Conservation (phyloP, 306 rosid genomes). For the Rosa lucieae region DNA sequence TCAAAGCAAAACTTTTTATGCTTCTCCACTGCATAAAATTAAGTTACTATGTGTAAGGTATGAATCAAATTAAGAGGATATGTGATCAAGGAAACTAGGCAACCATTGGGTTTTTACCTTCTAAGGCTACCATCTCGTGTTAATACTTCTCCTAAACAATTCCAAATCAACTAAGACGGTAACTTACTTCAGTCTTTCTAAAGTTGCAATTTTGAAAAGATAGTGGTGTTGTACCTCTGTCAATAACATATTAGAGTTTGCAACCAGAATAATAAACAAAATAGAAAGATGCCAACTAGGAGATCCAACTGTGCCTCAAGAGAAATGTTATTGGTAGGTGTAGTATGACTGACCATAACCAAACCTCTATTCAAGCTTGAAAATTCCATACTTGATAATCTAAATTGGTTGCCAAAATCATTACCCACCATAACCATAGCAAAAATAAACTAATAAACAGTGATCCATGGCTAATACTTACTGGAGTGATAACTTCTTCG, state of each 20-base stretch:
- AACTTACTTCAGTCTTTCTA: background rate
- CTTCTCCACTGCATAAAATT: background rate
- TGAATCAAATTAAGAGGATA: background rate
- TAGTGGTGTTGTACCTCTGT: too few relatives aligned
- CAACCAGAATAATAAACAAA: background rate
- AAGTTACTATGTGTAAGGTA: background rate
- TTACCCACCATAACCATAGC: constrained; percentile 2
- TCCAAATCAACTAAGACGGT: background rate
- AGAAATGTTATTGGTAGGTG: background rate
- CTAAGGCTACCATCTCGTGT: background rate
- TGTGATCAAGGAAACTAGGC: background rate
- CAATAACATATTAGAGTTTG: background rate
- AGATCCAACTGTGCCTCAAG: background rate
- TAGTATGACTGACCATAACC: background rate
- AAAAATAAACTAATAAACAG: background rate
- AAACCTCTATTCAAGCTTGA: background rate
- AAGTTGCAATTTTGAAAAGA: background rate
- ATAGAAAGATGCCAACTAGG: background rate
- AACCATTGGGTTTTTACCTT: background rate
- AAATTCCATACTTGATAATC: background rate
- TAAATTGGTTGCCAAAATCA: background rate
- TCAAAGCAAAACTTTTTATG: background rate
- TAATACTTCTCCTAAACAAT: background rate
- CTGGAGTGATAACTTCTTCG: constrained; percentile 34
- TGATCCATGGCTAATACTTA: constrained; percentile 34